Percentiles rank a stretch among this genome's conserved stretches.
These are phyloP conservation scores for Ophiosphaerella korrae DNA, from an alignment of 2,329 filamentous ascomycete species.

Conservation along the genomic window DNA sequence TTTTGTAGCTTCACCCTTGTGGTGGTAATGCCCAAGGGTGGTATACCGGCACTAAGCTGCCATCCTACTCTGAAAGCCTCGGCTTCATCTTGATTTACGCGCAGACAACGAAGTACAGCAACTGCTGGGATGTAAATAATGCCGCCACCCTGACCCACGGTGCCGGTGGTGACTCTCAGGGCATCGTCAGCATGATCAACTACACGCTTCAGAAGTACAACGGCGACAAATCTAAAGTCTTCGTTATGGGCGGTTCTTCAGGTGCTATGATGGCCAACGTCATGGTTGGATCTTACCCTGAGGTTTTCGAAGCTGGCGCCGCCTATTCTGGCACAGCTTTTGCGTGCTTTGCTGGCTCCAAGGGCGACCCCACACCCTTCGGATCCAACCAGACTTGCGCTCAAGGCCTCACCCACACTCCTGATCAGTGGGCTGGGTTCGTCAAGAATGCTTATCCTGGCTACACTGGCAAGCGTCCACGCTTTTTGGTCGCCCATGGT, in stretches of 20 bases:
- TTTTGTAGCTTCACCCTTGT: conserved; percentile 32
- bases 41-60: conserved; percentile 24
- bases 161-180: conserved; percentile 61
- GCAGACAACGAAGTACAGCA: conserved; percentile 53
- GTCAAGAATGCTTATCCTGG: conserved; percentile 34
- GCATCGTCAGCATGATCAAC: conserved; percentile 64
- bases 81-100: conserved; percentile 67
- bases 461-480: conserved; percentile 40
- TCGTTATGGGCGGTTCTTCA: conserved; percentile 30
- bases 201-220: conserved; percentile 59
- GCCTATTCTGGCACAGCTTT: conserved; percentile 35
- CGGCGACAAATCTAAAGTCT: conserved; percentile 57
- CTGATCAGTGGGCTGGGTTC: conserved; percentile 13
- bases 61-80: conserved; percentile 55
- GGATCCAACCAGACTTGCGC: conserved; percentile 50
- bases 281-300: conserved; percentile 34
- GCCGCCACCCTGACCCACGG: conserved; percentile 59
- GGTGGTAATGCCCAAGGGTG: conserved; percentile 45
- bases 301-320: conserved; percentile 31
- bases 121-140: conserved; percentile 66
- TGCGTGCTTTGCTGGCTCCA: conserved; percentile 51
- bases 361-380: conserved; percentile 9
- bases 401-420: conserved; percentile 58
- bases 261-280: conserved; percentile 44
- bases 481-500: conserved; percentile 44